phyloP scores from a whole-genome alignment of 2,329 filamentous ascomycete genomes.

The Colletotrichum theobromicola region DNA sequence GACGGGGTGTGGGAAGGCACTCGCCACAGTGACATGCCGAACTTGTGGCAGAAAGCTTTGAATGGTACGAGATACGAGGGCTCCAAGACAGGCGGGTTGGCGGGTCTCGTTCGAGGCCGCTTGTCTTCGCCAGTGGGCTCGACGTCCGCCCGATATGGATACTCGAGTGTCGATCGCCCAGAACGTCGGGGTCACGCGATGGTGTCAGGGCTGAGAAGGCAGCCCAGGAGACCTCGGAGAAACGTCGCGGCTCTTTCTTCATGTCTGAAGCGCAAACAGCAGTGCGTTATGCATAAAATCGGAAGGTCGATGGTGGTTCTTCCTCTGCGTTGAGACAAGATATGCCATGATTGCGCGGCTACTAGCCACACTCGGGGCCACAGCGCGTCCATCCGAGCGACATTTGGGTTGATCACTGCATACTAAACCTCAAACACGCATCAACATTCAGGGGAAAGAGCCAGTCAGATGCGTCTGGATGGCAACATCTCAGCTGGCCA shows the following conservation, averaged over 20 bases:
- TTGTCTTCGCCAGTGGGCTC: not conserved
- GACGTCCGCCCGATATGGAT: conserved; percentile 5
- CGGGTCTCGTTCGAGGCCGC: not conserved
- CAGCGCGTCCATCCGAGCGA: not conserved
- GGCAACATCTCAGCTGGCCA: conserved; percentile 10
- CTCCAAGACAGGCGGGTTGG: not conserved
- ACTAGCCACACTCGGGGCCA: conserved; percentile 15
- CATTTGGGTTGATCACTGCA: not conserved
- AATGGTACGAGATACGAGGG: conserved; percentile 12
- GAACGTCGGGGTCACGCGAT: not conserved
- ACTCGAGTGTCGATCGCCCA: conserved; percentile 6
- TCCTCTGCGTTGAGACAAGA: not conserved
- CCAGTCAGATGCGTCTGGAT: not conserved
- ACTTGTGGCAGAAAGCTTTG: not conserved
- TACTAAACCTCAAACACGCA: not conserved
- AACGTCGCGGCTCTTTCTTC: not conserved
- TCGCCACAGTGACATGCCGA: conserved; percentile 1
- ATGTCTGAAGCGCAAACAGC: not conserved
- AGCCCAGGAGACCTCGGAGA: not conserved
- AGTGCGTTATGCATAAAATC: not conserved
- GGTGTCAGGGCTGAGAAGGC: not conserved
- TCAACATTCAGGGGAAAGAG: conserved; percentile 7
- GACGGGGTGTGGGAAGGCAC: not conserved
- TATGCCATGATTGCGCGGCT: not conserved
- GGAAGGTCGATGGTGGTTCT: not conserved